Evolutionary conservation across 768 basidiomycete genomes (phyloP).

Genomic region (Leccinum variicolor): DNA sequence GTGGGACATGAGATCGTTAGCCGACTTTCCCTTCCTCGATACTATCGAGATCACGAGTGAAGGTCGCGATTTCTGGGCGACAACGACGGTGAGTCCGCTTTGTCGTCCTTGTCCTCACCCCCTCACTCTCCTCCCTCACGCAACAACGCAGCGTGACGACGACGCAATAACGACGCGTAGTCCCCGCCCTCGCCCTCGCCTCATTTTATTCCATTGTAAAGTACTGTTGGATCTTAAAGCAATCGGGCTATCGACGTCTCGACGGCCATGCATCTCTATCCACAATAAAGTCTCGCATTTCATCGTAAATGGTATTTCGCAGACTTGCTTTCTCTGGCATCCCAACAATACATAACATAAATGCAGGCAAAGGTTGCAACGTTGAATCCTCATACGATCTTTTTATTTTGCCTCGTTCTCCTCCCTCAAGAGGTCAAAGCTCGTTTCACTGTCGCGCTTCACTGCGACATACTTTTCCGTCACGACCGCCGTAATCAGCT

Average conservation of each 20-base stretch:
- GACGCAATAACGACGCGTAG: too few relatives aligned
- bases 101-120: too few relatives aligned
- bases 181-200: too few relatives aligned
- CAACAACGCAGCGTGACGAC: too few relatives aligned
- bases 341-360: too few relatives aligned
- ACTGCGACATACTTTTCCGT: conserved; percentile 94
- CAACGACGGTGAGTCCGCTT: too few relatives aligned
- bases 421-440: conserved; percentile 59
- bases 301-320: background rate
- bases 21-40: background rate
- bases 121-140: too few relatives aligned
- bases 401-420: conserved; percentile 4
- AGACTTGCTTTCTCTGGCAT: background rate
- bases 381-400: background rate
- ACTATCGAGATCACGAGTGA: conserved; percentile 1
- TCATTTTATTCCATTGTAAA: too few relatives aligned
- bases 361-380: background rate
- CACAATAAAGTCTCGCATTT: background rate
- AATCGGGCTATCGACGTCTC: background rate
- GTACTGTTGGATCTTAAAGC: too few relatives aligned
- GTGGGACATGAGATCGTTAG: background rate
- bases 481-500: conserved; percentile 90
- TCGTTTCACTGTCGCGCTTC: conserved; percentile 51
- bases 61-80: background rate
- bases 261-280: background rate